Conservation (phyloP, 2,329 filamentous ascomycete species). For the Calonectria honghensis region DNA sequence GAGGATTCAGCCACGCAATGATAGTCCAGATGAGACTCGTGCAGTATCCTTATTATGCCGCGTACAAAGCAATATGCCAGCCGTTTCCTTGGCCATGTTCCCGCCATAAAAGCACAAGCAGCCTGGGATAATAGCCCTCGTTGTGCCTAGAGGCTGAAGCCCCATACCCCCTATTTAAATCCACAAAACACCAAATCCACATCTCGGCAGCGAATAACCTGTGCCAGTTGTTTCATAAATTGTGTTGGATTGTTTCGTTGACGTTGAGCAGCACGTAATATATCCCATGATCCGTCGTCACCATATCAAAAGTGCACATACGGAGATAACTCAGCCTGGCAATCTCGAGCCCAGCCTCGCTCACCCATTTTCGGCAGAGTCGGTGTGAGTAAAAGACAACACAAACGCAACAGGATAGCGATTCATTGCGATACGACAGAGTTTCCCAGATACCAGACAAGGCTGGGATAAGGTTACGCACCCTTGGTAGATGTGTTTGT, state of each 20-base stretch:
- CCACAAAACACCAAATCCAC: background rate
- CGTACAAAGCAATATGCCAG: background rate
- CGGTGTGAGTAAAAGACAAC: background rate
- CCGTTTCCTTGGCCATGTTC: background rate
- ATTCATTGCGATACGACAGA: background rate
- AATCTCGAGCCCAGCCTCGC: background rate
- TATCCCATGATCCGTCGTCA: too few species aligned
- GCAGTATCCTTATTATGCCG: background rate
- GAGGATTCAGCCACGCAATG: background rate
- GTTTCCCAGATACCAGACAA: background rate
- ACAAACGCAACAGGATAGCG: background rate
- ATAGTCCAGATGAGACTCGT: background rate
- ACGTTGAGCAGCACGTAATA: too few species aligned
- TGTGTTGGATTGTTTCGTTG: background rate
- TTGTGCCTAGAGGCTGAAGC: background rate
- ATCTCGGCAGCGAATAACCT: background rate
- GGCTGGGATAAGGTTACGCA: background rate
- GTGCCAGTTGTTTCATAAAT: background rate
- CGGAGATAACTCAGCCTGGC: background rate
- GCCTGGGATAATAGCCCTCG: background rate
- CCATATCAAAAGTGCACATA: background rate
- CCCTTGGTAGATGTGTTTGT: background rate
- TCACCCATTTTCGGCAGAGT: background rate
- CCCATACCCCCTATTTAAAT: background rate
- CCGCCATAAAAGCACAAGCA: background rate